Evolutionary conservation across 2,329 filamentous ascomycete species (phyloP).

Genomic region (Aureobasidium musti): DNA sequence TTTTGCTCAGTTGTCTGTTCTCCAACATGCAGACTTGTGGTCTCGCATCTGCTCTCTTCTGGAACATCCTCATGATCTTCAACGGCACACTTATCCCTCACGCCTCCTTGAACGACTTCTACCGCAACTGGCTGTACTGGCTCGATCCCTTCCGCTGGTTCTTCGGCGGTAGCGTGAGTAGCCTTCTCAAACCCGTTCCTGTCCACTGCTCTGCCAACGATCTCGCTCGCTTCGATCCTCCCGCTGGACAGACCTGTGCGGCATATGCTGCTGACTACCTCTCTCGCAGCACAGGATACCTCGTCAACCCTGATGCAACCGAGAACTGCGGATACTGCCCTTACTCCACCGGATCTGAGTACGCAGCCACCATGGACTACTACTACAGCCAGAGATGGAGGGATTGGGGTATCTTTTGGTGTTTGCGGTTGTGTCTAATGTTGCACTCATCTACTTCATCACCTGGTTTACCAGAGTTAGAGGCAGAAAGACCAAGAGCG

Average conservation of each 20-base stretch:
- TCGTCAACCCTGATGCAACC: slow-evolving; percentile 46
- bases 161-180: slow-evolving; percentile 40
- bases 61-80: slow-evolving; percentile 30
- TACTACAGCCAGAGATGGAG: slow-evolving; percentile 27
- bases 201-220: slow-evolving; percentile 40
- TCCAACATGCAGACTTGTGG: slow-evolving; percentile 30
- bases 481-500: slow-evolving; percentile 14
- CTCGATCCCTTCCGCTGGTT: slow-evolving; percentile 52
- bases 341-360: slow-evolving; percentile 29
- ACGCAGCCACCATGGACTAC: slow-evolving; percentile 28
- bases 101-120: slow-evolving; percentile 26
- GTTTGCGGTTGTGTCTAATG: slow-evolving; percentile 22
- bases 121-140: slow-evolving; percentile 58
- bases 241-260: slow-evolving; percentile 42
- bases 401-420: slow-evolving; percentile 27
- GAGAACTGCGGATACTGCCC: slow-evolving; percentile 28
- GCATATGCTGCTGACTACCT: slow-evolving; percentile 48
- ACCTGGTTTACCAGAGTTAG: slow-evolving; percentile 28
- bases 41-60: slow-evolving; percentile 27
- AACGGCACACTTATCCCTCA: slow-evolving; percentile 26
- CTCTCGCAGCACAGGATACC: slow-evolving; percentile 39
- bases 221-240: slow-evolving; percentile 45
- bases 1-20: no score
- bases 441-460: slow-evolving; percentile 26
- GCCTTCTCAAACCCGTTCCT: slow-evolving; percentile 58